Base-by-base conservation (phyloP, 306 rosid species). In the Crotalaria pallida region DNA sequence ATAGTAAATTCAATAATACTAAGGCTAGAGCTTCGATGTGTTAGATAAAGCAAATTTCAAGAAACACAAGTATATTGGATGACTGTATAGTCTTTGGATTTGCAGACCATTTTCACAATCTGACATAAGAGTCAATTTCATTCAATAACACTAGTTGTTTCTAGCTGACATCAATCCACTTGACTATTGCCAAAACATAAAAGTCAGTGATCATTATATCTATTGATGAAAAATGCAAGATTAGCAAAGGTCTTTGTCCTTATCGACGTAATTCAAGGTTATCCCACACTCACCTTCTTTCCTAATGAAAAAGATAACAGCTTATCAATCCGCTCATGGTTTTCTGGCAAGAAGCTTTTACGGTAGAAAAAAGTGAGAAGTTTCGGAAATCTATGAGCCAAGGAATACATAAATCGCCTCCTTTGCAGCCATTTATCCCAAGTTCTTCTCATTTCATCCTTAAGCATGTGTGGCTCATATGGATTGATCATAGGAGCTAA, bases 401-500 rank as follows among this genome's bases (percentile, higher is more conserved):
- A 73, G 67, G 84, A 80, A 77, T 71, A 87, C 83, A 83, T 77
- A 11, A 83, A 48, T 65, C 82, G 88, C 82, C 96, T 87, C 80
- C 87, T 82, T 21, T 85, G 79, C 75, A 76, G 53, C 97, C 99
- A 94, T 59, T 77, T 92, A 77, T 86, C 91, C 97, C 97, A 94
- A 44, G 88, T 86, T 72, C 87, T 79, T 84, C 73, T 84, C 81
- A 65, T 80, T 83, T 91, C 99, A 63, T 87, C 96, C 75, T 85
- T 89, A 62, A 82, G 81, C 97, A 94, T 88, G 82, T 69, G 74
- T 10, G 77, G 78, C 6, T 88, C 92, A 58, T 87, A 94, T 31
- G 99, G 99, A 77, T 87, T 94, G 70, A 85, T 65, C 86, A 86
- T 83, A 36, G 99, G 96, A 78, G 92, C 90, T 58, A 94, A 72